Evolutionary conservation across 495 filamentous ascomycete genomes (phyloP), one percentile per base, ranked within the genome.

Genomic region (Neurospora africana): DNA sequence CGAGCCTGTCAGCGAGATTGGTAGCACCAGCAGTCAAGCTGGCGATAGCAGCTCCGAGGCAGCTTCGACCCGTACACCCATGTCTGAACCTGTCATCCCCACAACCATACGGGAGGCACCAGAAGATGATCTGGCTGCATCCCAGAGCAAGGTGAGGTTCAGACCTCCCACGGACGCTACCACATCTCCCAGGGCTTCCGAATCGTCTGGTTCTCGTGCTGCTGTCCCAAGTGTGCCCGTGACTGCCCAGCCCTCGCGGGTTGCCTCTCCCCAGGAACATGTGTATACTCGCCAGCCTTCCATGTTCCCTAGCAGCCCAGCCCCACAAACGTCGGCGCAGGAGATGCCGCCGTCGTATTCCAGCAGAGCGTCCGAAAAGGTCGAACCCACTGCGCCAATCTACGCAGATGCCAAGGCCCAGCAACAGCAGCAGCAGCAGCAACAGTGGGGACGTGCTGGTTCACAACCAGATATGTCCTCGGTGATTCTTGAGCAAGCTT

Each of bases 401-500:
- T 43, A 36, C 36, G 37, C 70, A 76, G 37, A 38, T 6, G 23
- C 39, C 69, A 41, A 70, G 23, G 71, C 36, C 36, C 36, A 37
- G 17, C 43, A 40, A 27, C 43, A 35, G 23, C 44, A 68, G 23
- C 73, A 74, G 74, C 36, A 36, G 8, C 70, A 71, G 15, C 74
- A 69, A 0, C 75, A 75, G 7, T 72, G 74, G 68, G 27, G 69
- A 69, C 68, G 72, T 36, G 65, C 70, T 19, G 38, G 73, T 21
- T 70, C 76, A 30, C 67, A 69, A 70, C 81, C 82, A 19, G 82
- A 84, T 13, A 82, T 80, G 0, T 81, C 82, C n/a, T 84, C 83
- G 3, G 87, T 89, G 21, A 89, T 93, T 21, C 82, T 97, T 38
- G 92, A 97, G 74, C 91, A 94, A 78, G 91, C 92, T 0, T 94